Conservation (phyloP, 2,329 filamentous ascomycete genomes). For the Verticillium albo-atrum region DNA sequence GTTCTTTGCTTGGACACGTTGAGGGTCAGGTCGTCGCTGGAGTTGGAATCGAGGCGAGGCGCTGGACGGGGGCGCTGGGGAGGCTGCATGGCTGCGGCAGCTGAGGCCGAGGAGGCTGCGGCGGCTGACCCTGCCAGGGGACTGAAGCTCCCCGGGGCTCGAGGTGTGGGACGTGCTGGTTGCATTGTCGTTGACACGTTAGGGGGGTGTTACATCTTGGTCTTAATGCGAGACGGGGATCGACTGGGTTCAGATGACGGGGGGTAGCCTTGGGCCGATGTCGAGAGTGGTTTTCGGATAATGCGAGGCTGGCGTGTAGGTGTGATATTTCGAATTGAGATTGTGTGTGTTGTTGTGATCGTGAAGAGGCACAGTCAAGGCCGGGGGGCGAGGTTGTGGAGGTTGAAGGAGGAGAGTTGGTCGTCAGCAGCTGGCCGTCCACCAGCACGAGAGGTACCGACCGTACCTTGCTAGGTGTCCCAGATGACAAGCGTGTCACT, state of each 20-base stretch:
- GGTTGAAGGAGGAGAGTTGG: background rate
- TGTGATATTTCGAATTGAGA: background rate
- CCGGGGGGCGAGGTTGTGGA: background rate
- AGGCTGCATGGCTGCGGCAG: constrained; percentile 18
- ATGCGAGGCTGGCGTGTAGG: background rate
- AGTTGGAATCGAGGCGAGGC: constrained; percentile 40
- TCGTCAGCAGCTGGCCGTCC: background rate
- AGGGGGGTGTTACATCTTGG: constrained; percentile 38
- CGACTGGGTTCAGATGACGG: background rate
- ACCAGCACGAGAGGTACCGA: background rate
- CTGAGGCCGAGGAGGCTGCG: constrained; percentile 20
- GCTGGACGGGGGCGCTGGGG: constrained; percentile 25
- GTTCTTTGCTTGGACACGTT: constrained; percentile 40
- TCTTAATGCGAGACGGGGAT: background rate
- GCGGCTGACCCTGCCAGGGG: constrained; percentile 35
- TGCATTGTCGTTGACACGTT: constrained; percentile 37
- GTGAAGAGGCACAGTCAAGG: background rate
- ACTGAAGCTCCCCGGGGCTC: constrained; percentile 53
- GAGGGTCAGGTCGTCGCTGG: constrained; percentile 40
- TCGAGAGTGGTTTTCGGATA: background rate
- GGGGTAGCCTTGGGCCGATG: background rate
- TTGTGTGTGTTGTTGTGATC: background rate
- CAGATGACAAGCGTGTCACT: background rate
- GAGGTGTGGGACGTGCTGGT: constrained; percentile 39
- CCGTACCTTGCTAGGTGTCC: background rate